phyloP scores from a whole-genome alignment of 345 rosid genomes.

The Hypericum androsaemum region DNA sequence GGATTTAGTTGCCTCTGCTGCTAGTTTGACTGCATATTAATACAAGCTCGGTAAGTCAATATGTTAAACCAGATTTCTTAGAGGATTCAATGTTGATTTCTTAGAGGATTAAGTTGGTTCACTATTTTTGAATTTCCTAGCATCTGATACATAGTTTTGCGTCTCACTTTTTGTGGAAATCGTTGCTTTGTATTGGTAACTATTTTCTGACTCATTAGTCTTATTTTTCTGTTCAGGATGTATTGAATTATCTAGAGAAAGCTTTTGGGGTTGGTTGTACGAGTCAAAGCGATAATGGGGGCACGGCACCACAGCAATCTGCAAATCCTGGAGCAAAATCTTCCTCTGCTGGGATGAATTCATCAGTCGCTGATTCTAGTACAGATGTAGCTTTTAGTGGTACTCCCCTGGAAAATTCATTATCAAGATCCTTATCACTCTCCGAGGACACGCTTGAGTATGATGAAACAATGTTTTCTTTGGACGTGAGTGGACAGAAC shows the following conservation, averaged over 20 bases:
- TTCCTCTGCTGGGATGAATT: slow-evolving; percentile 51
- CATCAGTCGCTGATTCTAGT: slow-evolving; percentile 50
- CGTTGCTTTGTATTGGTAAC: not conserved
- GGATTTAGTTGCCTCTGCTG: too few relatives aligned
- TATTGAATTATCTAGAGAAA: slow-evolving; percentile 64
- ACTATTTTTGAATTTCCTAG: too few relatives aligned
- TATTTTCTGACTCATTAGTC: not conserved
- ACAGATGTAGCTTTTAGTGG: slow-evolving; percentile 42
- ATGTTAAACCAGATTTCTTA: too few relatives aligned
- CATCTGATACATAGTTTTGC: not conserved
- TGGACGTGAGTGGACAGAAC: slow-evolving; percentile 65
- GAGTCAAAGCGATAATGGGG: slow-evolving; percentile 62
- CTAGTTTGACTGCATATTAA: too few relatives aligned
- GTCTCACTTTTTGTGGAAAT: not conserved
- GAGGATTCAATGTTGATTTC: too few relatives aligned
- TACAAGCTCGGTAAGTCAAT: too few relatives aligned
- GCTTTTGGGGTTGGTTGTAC: slow-evolving; percentile 51
- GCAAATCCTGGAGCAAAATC: slow-evolving; percentile 48
- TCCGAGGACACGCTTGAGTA: slow-evolving; percentile 75
- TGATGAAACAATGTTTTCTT: slow-evolving; percentile 42
- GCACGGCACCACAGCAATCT: slow-evolving; percentile 43
- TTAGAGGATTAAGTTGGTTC: too few relatives aligned
- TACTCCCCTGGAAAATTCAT: slow-evolving; percentile 54
- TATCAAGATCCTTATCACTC: slow-evolving; percentile 50
- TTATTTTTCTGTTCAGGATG: slow-evolving; percentile 42